Conservation (phyloP, 257 asterid species). For the Oldenlandia corymbosa region DNA sequence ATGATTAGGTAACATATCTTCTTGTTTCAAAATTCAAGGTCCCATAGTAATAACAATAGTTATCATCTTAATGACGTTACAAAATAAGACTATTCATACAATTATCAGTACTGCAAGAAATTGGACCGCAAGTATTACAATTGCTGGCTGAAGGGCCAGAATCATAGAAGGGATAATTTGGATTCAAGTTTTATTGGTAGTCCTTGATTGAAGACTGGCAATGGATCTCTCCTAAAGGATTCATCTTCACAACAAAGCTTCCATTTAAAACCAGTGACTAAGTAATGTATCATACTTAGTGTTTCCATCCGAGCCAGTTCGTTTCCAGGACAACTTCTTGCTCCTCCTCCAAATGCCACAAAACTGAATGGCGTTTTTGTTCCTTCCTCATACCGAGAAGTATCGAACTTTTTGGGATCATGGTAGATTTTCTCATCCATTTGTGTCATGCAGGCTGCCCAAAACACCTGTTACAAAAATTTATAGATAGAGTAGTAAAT, state of each 20-base stretch:
- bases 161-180: no score
- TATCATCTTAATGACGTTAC: no score
- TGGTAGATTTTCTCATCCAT: constrained; percentile 47
- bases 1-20: no score
- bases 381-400: constrained; percentile 38
- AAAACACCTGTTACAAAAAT: constrained; percentile 27
- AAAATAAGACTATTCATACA: no score
- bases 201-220: constrained; percentile 48
- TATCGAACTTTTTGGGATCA: constrained; percentile 49
- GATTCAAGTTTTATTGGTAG: constrained; percentile 33
- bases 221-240: constrained; percentile 40
- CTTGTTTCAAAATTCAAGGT: no score
- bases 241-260: constrained; percentile 36
- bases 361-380: constrained; percentile 46
- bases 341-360: constrained; percentile 68
- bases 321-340: constrained; percentile 62
- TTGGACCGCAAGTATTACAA: no score
- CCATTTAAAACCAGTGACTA: constrained; percentile 51
- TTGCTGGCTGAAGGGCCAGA: no score
- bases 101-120: no score
- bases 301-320: constrained; percentile 63
- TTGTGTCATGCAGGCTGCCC: constrained; percentile 53
- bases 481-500: no score
- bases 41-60: no score
- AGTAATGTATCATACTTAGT: constrained; percentile 36